Base-by-base conservation (phyloP, 176 grass and related monocot species). In the Ananas comosus region DNA sequence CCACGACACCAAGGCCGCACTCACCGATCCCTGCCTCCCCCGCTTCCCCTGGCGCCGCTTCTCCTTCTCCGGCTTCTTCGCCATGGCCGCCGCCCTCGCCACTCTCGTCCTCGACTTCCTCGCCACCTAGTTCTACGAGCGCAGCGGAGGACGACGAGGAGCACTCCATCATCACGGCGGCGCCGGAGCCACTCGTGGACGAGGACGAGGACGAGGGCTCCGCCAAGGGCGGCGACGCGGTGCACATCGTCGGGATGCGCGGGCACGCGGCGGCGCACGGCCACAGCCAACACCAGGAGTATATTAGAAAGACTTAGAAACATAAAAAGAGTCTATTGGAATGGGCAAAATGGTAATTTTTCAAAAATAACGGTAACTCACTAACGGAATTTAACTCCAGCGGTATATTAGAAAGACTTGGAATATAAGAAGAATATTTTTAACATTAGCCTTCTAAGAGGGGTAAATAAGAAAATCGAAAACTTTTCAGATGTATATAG, bases 11-110 rank as follows among this genome's bases (percentile, higher is more conserved):
- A 65, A 86, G 71, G 70, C 75, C 50, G 75, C 83, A 68, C 83
- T 91, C 53, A 54, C 69, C 2, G 64, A 86, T 63, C 74, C 82
- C 1, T 96, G 88, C 83, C 83, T 96, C 51, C 82, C 80, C 50
- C 63, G 72, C 8, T 19, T 66, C 22, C 88, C 91, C 0, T 96
- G 91, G 91, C 74, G 80, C 1, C 53, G 51, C 10, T 96, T 96
- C 78, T 85, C 88, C 13, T 96, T 96, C 77, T 53, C 91, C 52
- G 88, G 91, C n/a, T 96, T 96, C 79, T 69, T 91, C 16, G 91
- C 88, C 67, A 91, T 96, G 91, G 74, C 84, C 56, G 91, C 91
- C 49, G 74, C 88, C 24, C 88, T 96, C n/a, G 88, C 51, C 9
- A 96, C 88, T 17, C 88, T 96, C 11, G 67, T 86, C 65, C 70